Evolutionary conservation across 1,284 basidiomycete genomes (phyloP), one percentile per base, ranked within the genome.

Genomic region (Boletus semigastroideus): DNA sequence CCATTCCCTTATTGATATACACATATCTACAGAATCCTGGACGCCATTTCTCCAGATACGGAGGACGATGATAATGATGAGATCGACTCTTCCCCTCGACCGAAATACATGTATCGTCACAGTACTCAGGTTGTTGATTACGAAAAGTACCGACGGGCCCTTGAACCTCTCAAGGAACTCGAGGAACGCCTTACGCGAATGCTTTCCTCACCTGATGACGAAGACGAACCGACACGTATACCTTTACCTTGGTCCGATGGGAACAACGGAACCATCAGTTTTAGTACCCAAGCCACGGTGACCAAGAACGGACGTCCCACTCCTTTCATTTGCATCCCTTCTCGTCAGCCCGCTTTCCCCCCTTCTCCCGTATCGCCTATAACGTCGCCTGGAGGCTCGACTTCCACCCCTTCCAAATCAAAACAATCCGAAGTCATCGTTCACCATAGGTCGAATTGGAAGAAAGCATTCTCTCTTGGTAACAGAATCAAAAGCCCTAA

Each of bases 371-470:
- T 64, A 8, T 73, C 72, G 25, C 68, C 73, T 17, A 59, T 67
- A 30, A 64, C 66, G 17, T 71, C 68, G 4, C 62, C 71, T 52
- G 62, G 61, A 20, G 63, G 62, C 52, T 69, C 63, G 44, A 66
- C 65, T 44, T 70, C 46, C 19, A 52, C 60, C 36, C 69, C 69
- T 11, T 66, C 71, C 43, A 71, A 63, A 54, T 62, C 72, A 20
- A 74, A 69, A 57, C 69, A 67, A 36, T 75, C 72, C 43, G 83
- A 90, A 68, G 76, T 85, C 41, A 73, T 80, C 5, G 78, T 91
- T 28, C 83, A 82, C 45, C 77, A 79, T 43, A 79, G 79, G 16
- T 77, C 71, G 33, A 86, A 86, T 57, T 91, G 89, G 88, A 87
- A 87, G 70, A 83, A 84, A 66, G 73, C 78, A 1, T 82, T 90